A percentile compares a stretch with the other conserved stretches of the same genome.
phyloP scores from a whole-genome alignment of 768 basidiomycete genomes.

The Gymnopilus junonius region DNA sequence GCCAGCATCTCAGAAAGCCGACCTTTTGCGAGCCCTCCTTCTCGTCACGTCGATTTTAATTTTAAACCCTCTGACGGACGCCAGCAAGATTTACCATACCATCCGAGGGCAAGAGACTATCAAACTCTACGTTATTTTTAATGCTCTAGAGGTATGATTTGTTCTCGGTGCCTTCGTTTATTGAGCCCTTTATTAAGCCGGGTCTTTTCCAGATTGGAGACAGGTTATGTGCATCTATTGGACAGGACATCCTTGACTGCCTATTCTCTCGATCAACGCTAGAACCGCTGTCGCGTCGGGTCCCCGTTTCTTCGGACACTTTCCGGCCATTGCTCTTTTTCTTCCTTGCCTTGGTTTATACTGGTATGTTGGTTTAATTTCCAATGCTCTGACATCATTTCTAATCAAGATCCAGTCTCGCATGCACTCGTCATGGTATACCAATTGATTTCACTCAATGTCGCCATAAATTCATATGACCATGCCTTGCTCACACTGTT shows the following conservation, averaged over 20 bases:
- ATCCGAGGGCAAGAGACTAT: constrained; percentile 98
- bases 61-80: constrained; percentile 85
- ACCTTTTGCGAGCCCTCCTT: constrained; percentile 82
- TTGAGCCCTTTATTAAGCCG: background rate
- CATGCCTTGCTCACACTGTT: constrained; percentile 92
- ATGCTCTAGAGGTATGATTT: constrained; percentile 86
- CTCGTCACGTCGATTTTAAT: constrained; percentile 75
- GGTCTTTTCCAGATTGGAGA: constrained; percentile 80
- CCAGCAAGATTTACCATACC: constrained; percentile 97
- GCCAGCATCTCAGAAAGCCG: constrained; percentile 90
- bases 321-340: constrained; percentile 88
- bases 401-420: constrained; percentile 54
- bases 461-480: constrained; percentile 98
- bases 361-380: constrained; percentile 53
- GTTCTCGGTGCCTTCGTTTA: background rate
- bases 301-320: constrained; percentile 63
- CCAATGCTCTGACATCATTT: background rate
- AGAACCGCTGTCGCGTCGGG: constrained; percentile 66
- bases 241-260: constrained; percentile 96
- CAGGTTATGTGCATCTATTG: constrained; percentile 91
- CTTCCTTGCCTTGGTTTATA: constrained; percentile 79
- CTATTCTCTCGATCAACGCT: constrained; percentile 93
- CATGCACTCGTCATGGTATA: constrained; percentile 97
- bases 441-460: constrained; percentile 92
- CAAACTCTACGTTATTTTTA: constrained; percentile 99